Base-by-base conservation (phyloP, 2,329 filamentous ascomycete species). In the Monosporascus sp. region DNA sequence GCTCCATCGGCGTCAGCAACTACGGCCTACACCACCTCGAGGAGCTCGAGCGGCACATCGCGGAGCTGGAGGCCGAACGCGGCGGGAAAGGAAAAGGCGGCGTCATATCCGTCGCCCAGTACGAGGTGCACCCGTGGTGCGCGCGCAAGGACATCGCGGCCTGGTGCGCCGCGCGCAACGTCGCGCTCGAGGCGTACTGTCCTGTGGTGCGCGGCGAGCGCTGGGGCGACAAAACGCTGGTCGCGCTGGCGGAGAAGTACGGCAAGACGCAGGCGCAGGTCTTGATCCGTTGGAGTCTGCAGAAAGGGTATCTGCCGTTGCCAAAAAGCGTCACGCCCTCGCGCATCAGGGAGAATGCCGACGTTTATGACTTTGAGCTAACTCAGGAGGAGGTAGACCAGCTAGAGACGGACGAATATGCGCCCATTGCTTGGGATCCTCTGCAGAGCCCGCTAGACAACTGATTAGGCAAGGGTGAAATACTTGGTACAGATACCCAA, bases 51-150 rank as follows among this genome's bases (percentile, higher is more conserved):
- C 65, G 63, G 52, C 77, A 84, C 67, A 84, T 83, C 53, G 73
- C 71, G 50, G 81, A 85, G 67, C 78, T 85, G 0, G 85, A 88
- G 63, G 65, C 67, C 18, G 81, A 83, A 68, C 78, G 80, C 44
- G 78, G 83, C 46, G 83, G 82, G 1, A 72, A 75, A 53, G 85
- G 84, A 9, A 85, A 83, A 59, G 84, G 82, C 45, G 89, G 89
- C 24, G 75, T 89, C 41, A 80, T 96, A 63, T 88, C 85, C 55
- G 88, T 96, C 38, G 91, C 90, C 41, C 92, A 96, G 71, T 90
- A 88, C 71, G 92, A 97, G 72, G 74, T 97, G 11, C 92, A 97
- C 70, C 92, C 92, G 1, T 97, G 90, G 91, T 82, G 91, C 43
- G 78, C 84, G 8, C 79, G 91, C n/a, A 74, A 78, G 22, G 90